Evolutionary conservation across 768 basidiomycete species (phyloP), one percentile per base, ranked within the genome.

Genomic region (Omphalotus guepiniiformis): DNA sequence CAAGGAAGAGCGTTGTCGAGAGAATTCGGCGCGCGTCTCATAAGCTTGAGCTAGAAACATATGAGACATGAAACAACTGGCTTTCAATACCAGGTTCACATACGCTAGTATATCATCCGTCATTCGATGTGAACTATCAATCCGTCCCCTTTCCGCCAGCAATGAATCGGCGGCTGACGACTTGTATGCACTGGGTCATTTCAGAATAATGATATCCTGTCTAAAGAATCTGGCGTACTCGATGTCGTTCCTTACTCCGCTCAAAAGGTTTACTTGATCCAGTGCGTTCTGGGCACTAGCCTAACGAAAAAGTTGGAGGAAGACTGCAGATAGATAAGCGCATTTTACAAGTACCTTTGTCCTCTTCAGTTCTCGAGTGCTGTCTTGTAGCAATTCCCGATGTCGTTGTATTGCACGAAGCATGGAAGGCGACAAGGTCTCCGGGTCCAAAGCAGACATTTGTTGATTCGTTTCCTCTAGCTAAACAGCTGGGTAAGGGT

Each of bases 91-190:
- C 11, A 30, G 35, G 35, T 26, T 18, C 39, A 64, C 88, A 49
- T 59, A 95, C 93, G 87, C 80, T 21, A 99, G 73, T 27, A 94
- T 76, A 34, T 88, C 87, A 60, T 98, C 95, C 16, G 91, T 88
- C 94, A 98, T 97, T 48, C 80, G 74, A 68, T 98, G 94, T 19
- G 88, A 92, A 54, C 82, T 88, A 67, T 97, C 95, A 50, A 98
- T 95, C 52, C 82, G 79, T 3, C 85, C 79, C 37, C 96, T 78
- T 67, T 99, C 96, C 19, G 83, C 82, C 22, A 99, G 72, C 32
- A 99, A 68, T 5, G 89, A 80, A 55, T 98, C 96, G 1, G 89
- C 83, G 12, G 87, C 79, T 15, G 89, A 86, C 5, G 91, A 88
- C 64, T 93, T 93, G 68, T 94, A 94, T 30, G 93, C 88, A 53